Evolutionary conservation across 2,329 filamentous ascomycete genomes (phyloP).

Genomic region (Alternaria dauci): DNA sequence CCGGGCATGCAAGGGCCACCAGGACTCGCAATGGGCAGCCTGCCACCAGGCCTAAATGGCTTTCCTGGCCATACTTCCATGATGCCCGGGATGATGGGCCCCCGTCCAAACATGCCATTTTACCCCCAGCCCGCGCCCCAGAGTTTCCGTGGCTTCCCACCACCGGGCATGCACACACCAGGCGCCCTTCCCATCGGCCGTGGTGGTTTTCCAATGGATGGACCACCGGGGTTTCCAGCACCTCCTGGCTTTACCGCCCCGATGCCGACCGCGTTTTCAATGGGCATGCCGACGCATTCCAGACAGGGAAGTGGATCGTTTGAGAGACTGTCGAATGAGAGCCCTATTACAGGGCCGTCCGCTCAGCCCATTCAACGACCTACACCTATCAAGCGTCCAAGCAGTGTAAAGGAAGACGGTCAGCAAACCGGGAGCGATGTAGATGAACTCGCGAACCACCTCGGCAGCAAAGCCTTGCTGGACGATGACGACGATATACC

Average conservation of each 20-base stretch:
- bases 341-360: conserved; percentile 57
- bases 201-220: conserved; percentile 63
- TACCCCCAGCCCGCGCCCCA: conserved; percentile 63
- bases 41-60: conserved; percentile 59
- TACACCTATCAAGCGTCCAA: conserved; percentile 86
- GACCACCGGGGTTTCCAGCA: conserved; percentile 56
- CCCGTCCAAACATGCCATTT: conserved; percentile 65
- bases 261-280: conserved; percentile 50
- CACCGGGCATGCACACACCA: conserved; percentile 68
- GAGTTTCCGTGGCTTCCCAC: conserved; percentile 62
- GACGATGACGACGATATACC: conserved; percentile 67
- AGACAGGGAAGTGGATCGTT: conserved; percentile 76
- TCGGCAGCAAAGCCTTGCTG: conserved; percentile 90
- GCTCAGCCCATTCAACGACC: conserved; percentile 82
- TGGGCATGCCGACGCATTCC: conserved; percentile 67
- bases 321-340: conserved; percentile 64
- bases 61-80: conserved; percentile 63
- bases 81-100: conserved; percentile 61
- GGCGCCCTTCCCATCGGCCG: conserved; percentile 64
- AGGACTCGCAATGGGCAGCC: conserved; percentile 55
- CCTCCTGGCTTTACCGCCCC: conserved; percentile 50
- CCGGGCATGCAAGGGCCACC: conserved; percentile 66
- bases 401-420: conserved; percentile 67
- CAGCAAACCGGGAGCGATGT: conserved; percentile 60
- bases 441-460: conserved; percentile 77